Conservation (phyloP, 2,329 filamentous ascomycete genomes). For the Penicillium sp. region DNA sequence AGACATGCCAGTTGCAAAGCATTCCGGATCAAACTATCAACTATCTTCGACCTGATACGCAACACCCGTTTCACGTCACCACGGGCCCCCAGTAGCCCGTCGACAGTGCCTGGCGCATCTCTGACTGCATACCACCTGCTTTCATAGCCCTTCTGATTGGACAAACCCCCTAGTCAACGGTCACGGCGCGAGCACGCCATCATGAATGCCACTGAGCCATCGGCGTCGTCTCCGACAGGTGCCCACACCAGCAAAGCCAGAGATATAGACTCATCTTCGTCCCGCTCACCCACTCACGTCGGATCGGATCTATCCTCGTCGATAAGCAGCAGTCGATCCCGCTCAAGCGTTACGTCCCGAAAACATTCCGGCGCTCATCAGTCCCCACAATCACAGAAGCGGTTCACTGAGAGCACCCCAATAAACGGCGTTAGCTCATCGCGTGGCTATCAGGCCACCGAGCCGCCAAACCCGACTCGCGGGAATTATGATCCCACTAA, state of each 20-base stretch:
- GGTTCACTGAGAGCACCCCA: conserved; percentile 32
- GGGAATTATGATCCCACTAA: background rate
- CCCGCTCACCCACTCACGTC: conserved; percentile 22
- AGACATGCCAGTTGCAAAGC: background rate
- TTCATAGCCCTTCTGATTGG: conserved; percentile 12
- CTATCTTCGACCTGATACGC: background rate
- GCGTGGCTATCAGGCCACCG: conserved; percentile 37
- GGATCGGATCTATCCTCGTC: conserved; percentile 27
- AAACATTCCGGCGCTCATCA: conserved; percentile 17
- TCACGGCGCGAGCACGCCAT: conserved; percentile 34
- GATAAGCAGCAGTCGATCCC: conserved; percentile 22
- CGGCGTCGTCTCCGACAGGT: conserved; percentile 21
- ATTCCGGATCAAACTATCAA: background rate
- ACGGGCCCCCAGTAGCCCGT: background rate
- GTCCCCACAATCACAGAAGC: conserved; percentile 6
- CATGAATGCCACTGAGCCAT: conserved; percentile 34
- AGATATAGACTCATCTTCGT: conserved; percentile 19
- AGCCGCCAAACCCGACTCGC: background rate
- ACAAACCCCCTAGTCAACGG: conserved; percentile 3
- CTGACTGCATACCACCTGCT: conserved; percentile 10
- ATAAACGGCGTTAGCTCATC: conserved; percentile 26
- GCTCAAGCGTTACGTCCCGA: conserved; percentile 21
- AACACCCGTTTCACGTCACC: background rate
- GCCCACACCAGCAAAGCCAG: conserved; percentile 9
- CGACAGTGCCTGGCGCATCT: background rate